Base-by-base conservation (phyloP, 192 early-diverging fungal genomes). In the Coemansia sp. region DNA sequence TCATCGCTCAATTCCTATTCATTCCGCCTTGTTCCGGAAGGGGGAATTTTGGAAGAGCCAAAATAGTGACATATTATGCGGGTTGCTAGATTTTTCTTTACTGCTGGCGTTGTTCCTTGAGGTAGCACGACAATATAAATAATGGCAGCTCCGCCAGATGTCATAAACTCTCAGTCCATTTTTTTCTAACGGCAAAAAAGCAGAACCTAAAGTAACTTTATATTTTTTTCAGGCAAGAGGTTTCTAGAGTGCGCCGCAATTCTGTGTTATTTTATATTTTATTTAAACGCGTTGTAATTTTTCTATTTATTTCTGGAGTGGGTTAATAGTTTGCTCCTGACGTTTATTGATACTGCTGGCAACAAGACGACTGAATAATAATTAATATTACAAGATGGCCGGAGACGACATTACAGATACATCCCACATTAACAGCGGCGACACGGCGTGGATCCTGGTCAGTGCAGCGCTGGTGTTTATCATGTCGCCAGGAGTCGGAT, bases 401-500 rank as follows among this genome's bases (percentile, higher is more conserved):
- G 15, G 11, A n/a, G 45, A 69, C 35, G 60, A 58, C 52, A 69
- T 69, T 53, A 39, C 61, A 4, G 78, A 75, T 22, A 63, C 66
- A 45, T 66, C 66, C 41, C 69, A 75, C 15, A 72, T 83, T 38
- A 56, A 75, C 60, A 59, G 54, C 51, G 76, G 81, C 45, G 89
- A 90, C 62, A 87, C 88, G 19, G 82, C 86, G 6, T 92, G 84
- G 84, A 84, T 93, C n/a, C 68, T 93, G 23, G 59, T 84, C 32
- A 83, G 85, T 17, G 82, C 93, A 3, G 90, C 89, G 1, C 72
- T 96, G 43, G 94, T 98, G 39, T 94, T 94, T 76, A 82, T 98
- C 64, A 98, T 98, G 95, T 87, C 89, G 22, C 96, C 96, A 1
- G 96, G 93, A 38, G 87, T 99, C 25, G 95, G 94, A 4, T 89